A percentile compares a stretch with the other conserved stretches of the same genome.
Evolutionary conservation across 805 yeast genomes (phyloP).

Genomic region (Cyberlindnera lachancei): DNA sequence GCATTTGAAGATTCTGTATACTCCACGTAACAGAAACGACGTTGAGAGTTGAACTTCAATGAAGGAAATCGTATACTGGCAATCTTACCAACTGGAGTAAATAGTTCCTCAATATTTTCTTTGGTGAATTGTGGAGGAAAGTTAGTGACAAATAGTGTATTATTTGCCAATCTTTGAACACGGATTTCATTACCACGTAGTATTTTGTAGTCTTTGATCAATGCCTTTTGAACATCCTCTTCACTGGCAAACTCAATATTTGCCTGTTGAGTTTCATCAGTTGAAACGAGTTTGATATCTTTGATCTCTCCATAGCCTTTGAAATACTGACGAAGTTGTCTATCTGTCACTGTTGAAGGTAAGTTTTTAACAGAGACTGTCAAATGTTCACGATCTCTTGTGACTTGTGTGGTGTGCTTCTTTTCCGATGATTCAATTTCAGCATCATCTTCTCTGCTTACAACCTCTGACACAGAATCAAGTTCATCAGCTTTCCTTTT

Average conservation of each 20-base stretch:
- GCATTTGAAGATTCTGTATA: constrained; percentile 38
- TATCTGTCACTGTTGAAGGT: constrained; percentile 32
- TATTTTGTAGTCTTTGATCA: constrained; percentile 49
- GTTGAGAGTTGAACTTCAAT: constrained; percentile 40
- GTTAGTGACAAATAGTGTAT: constrained; percentile 68
- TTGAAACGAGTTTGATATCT: constrained; percentile 24
- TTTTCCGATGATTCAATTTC: not conserved
- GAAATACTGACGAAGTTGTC: constrained; percentile 37
- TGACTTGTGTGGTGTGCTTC: constrained; percentile 3
- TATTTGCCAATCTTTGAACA: constrained; percentile 37
- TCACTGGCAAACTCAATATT: constrained; percentile 50
- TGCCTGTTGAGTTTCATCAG: constrained; percentile 30
- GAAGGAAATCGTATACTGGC: constrained; percentile 59
- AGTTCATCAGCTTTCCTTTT: constrained; percentile 10
- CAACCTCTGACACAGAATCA: too few species aligned
- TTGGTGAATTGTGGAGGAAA: constrained; percentile 51
- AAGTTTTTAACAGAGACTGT: constrained; percentile 49
- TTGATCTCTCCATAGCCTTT: constrained; percentile 52
- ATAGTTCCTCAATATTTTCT: constrained; percentile 31
- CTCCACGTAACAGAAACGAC: constrained; percentile 74
- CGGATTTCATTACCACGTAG: constrained; percentile 35
- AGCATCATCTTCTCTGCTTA: constrained; percentile 1
- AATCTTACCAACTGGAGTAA: constrained; percentile 34
- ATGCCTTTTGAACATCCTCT: constrained; percentile 44
- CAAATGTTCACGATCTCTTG: constrained; percentile 51